Conservation (phyloP, 1,284 basidiomycete genomes). For the Leccinum pseudoinsigne region DNA sequence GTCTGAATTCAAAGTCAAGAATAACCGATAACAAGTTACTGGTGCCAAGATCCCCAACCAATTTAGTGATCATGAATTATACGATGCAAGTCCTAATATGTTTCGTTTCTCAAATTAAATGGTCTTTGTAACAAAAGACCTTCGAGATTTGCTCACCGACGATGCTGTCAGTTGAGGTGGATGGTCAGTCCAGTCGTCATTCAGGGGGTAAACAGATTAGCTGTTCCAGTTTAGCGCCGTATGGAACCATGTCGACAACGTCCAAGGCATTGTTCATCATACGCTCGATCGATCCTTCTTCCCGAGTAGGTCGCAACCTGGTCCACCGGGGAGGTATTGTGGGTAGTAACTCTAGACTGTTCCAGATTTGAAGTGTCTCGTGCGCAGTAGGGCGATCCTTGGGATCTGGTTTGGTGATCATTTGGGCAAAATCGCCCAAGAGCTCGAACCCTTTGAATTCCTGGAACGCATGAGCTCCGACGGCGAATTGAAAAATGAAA, state of each 20-base stretch:
- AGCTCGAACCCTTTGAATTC: conserved; percentile 10
- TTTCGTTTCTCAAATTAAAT: neutral
- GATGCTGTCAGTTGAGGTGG: neutral
- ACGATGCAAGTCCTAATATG: neutral
- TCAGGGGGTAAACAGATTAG: neutral
- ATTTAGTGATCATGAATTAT: neutral
- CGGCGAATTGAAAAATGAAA: neutral
- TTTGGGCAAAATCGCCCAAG: conserved; percentile 4
- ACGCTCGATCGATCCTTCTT: conserved; percentile 12
- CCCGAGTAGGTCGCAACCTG: conserved; percentile 5
- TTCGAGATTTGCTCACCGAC: neutral
- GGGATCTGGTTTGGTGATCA: conserved; percentile 16
- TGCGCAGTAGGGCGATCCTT: conserved; percentile 9
- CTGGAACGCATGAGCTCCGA: neutral
- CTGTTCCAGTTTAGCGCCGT: neutral
- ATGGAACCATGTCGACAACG: conserved; percentile 14
- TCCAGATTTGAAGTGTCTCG: conserved; percentile 14
- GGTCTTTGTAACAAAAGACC: neutral
- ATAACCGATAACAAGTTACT: too few relatives aligned
- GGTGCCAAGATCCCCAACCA: neutral
- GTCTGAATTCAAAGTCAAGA: too few relatives aligned
- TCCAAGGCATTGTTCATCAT: conserved; percentile 16
- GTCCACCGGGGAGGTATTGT: conserved; percentile 7
- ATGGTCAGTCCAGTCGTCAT: neutral
- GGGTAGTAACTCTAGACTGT: neutral